Evolutionary conservation across 345 rosid species (phyloP), one percentile per base, ranked within the genome.

Genomic region (Hibiscus mutabilis): DNA sequence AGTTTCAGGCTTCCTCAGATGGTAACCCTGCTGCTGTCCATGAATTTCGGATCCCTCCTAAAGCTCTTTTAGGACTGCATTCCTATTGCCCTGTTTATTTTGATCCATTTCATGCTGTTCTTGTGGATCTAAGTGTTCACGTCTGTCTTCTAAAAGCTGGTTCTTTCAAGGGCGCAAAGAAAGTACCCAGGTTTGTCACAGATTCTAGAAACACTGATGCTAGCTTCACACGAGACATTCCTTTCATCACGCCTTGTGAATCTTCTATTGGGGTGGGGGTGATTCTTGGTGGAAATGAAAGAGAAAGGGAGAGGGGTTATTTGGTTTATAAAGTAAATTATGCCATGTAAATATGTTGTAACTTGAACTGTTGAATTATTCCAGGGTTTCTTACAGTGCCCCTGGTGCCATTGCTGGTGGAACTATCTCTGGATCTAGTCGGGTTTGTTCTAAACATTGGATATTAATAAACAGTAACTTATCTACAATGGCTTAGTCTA

Each of bases 61-160:
- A 89, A 80, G 97, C 99, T 72, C 96, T 95, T 75, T 73, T 86
- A 18, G 98, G 98, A 73, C 76, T 92, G 88, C 99, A 92, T 84
- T 90, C 97, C 18, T 95, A 92, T 73, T 92, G 93, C 81, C 97
- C 97, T 66, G 89, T 95, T 68, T 87, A 95, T 80, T 92, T 92
- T 82, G 99, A 92, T 82, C 76, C 86, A 53, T 84, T 88, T 74
- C 97, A 92, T 82, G 82, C 92, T 16, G 97, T 89, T 76, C 91
- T 91, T 52, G 82, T 95, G 24, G 98, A 95, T 78, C 85, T 85
- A 73, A 86, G 85, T 70, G 86, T 92, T 75, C 99, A 95, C 74
- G 79, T 84, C 71, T 81, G 86, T 82, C 84, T 90, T 21, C 74
- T 87, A 68, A 89, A 85, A 84, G 79, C 88, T 79, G 85, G 84